phyloP scores from a whole-genome alignment of 2,329 filamentous ascomycete genomes.

The Fusarium palustre region DNA sequence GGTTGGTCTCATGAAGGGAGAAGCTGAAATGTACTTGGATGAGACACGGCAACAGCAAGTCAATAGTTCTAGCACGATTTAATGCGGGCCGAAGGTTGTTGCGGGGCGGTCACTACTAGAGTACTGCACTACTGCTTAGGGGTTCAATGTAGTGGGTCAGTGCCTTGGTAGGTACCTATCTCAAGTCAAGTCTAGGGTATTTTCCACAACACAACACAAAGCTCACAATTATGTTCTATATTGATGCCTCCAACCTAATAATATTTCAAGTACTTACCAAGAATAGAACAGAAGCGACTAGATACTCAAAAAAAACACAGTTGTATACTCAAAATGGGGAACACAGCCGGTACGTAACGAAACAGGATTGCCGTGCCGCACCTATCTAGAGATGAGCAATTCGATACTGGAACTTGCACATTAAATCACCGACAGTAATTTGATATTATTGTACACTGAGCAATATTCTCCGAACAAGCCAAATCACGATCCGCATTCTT shows the following conservation, averaged over 20 bases:
- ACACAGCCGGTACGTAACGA: too few relatives aligned
- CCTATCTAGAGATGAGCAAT: neutral
- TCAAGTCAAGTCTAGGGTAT: slow-evolving; percentile 15
- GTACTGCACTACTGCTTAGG: too few relatives aligned
- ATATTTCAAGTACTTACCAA: neutral
- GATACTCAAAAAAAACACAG: accelerated
- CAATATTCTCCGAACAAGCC: neutral
- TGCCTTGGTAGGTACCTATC: too few relatives aligned
- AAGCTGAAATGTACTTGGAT: slow-evolving; percentile 28
- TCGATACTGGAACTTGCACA: neutral
- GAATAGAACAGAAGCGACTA: accelerated
- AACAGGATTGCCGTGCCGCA: too few relatives aligned
- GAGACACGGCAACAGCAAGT: slow-evolving; percentile 16
- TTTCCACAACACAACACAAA: neutral
- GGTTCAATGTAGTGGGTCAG: neutral
- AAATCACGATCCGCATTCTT: neutral
- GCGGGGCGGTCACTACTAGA: slow-evolving; percentile 10
- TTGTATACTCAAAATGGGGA: neutral
- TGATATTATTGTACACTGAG: accelerated
- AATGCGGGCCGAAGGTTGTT: slow-evolving; percentile 27
- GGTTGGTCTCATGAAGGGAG: slow-evolving; percentile 29
- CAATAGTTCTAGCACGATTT: neutral
- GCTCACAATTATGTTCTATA: neutral
- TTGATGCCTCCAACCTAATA: neutral
- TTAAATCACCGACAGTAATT: accelerated